Evolutionary conservation across 2,329 filamentous ascomycete genomes (phyloP).

Genomic region (Penicillium sp.): DNA sequence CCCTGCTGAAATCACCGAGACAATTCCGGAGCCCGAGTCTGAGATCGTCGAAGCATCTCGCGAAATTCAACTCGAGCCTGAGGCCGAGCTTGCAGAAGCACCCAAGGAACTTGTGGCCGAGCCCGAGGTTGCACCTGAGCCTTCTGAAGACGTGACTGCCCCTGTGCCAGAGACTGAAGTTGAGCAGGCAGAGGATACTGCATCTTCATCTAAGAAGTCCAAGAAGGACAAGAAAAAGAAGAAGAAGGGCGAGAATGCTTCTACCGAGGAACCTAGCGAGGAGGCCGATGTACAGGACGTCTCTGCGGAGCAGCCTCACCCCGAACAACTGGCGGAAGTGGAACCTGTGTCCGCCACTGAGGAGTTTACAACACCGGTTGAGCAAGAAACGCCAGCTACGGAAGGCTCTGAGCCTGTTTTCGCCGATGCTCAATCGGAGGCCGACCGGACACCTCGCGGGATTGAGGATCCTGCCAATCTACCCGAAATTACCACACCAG

Average conservation of each 20-base stretch:
- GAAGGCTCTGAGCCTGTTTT: background rate
- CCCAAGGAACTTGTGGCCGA: slow-evolving; percentile 1
- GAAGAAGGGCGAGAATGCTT: slow-evolving; percentile 16
- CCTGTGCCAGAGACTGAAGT: background rate
- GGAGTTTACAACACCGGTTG: background rate
- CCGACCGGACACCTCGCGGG: background rate
- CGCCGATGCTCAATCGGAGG: background rate
- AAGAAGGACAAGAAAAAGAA: slow-evolving; percentile 21
- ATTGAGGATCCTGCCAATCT: background rate
- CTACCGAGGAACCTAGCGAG: slow-evolving; percentile 3
- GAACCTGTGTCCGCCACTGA: background rate
- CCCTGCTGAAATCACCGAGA: slow-evolving; percentile 3
- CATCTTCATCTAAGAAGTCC: slow-evolving; percentile 14
- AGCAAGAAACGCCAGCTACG: background rate
- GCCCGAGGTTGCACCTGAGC: background rate
- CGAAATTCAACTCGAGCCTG: background rate
- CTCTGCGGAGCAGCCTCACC: background rate
- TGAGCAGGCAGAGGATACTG: slow-evolving; percentile 7
- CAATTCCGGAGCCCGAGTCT: background rate
- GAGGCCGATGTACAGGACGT: background rate
- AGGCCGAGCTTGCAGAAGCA: slow-evolving; percentile 1
- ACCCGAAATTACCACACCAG: background rate
- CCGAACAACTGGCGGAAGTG: background rate
- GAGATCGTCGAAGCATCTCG: background rate
- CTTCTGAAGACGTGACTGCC: background rate